These are phyloP conservation scores for Misopates orontium DNA, from an alignment of 257 asterid genomes.

Conservation along the genomic window DNA sequence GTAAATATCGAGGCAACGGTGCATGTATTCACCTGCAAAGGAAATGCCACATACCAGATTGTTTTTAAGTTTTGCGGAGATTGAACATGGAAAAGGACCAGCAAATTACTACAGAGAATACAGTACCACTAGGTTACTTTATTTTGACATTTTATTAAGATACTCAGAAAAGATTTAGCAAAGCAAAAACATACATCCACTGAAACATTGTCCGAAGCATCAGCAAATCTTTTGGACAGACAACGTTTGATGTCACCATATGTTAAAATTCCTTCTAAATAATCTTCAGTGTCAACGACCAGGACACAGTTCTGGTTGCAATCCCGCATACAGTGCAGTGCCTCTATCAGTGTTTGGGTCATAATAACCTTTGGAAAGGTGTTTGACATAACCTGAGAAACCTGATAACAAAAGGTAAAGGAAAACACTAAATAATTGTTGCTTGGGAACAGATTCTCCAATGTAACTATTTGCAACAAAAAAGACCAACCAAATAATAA, in stretches of 20 bases:
- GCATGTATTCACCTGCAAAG: slow-evolving; percentile 56
- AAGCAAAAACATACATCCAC: slow-evolving; percentile 58
- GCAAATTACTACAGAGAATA: not conserved
- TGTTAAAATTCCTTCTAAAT: slow-evolving; percentile 84
- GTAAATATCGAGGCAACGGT: slow-evolving; percentile 78
- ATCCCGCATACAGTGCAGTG: slow-evolving; percentile 65
- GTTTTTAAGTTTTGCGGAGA: slow-evolving; percentile 4
- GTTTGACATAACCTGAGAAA: slow-evolving; percentile 77
- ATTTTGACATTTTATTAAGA: not conserved
- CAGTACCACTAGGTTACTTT: too few relatives aligned
- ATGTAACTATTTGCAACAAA: not conserved
- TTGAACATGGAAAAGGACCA: slow-evolving; percentile 22
- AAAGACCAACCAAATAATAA: not conserved
- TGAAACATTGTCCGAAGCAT: slow-evolving; percentile 45
- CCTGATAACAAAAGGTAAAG: slow-evolving; percentile 50
- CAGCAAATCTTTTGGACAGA: slow-evolving; percentile 45
- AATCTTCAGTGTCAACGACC: slow-evolving; percentile 70
- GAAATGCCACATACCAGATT: not conserved
- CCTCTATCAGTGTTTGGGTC: slow-evolving; percentile 71
- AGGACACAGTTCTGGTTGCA: slow-evolving; percentile 68
- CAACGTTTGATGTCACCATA: slow-evolving; percentile 73
- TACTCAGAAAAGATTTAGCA: not conserved
- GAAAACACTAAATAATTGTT: not conserved
- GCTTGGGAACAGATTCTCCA: slow-evolving; percentile 16
- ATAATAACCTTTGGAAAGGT: slow-evolving; percentile 58